Evolutionary conservation across 495 filamentous ascomycete genomes (phyloP), one percentile per base, ranked within the genome.

Genomic region (Penicillium riverlandense): DNA sequence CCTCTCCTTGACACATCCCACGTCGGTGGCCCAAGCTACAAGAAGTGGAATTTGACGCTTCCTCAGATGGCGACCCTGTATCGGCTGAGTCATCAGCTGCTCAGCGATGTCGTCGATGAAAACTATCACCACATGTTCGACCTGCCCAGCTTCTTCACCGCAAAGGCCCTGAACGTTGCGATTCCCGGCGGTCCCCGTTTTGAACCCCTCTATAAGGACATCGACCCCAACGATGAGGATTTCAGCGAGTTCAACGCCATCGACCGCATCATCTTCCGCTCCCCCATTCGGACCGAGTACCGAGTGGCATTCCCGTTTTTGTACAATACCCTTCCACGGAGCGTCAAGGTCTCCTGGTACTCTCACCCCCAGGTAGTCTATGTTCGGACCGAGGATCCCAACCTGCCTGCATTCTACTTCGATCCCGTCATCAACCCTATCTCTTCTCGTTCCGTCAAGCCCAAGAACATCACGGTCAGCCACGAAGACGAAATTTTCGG

Each of bases 161-260:
- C 94, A 8, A 99, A 99, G 65, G 94, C 94, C 2, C 68, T 99
- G 38, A 99, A 99, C 53, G 90, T 97, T 40, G 91, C 94, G 8
- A 87, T 99, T 33, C 94, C 94, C 11, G 94, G 94, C 60, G 94
- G 94, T 31, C 94, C 94, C 50, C 83, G 92, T 34, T 99, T 99
- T 44, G 94, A 99, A 68, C 94, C 94, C 11, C 67, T 99, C 9
- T 99, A 97, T 74, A 99, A 99, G 67, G 94, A 99, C 52, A 88
- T 99, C 38, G 91, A 99, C 59, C 94, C 94, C 29, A 97, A 99
- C 55, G 90, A 97, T 55, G 94, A 99, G 64, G 94, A 99, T 59
- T 99, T 99, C 66, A 92, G 94, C 59, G 94, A 99, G 65, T 99
- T 99, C 78, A 99, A 99, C 55, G 94, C 91, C 37, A 99, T 99